These are phyloP conservation scores for Hericium alpestre DNA, from an alignment of 768 basidiomycete species.

Conservation along the genomic window DNA sequence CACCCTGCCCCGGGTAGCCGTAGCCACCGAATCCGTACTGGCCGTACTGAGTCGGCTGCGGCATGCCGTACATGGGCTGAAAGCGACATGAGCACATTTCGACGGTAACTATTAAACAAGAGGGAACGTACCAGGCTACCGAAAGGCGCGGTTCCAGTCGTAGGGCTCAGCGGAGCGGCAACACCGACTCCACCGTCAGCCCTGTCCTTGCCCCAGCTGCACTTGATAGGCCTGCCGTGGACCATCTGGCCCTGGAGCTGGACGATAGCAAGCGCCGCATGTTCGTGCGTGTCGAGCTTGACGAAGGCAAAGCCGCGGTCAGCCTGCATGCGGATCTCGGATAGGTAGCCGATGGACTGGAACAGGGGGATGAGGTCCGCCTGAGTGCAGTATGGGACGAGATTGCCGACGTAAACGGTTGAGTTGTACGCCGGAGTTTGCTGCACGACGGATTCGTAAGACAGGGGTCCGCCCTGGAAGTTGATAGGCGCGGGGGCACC, in stretches of 20 bases:
- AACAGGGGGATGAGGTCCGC: conserved; percentile 96
- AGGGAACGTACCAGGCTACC: conserved; percentile 59
- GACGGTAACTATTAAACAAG: neutral
- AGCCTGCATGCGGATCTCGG: conserved; percentile 98
- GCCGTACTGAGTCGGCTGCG: conserved; percentile 69
- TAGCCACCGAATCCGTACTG: conserved; percentile 73
- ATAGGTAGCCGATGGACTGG: conserved; percentile 97
- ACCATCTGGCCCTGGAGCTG: conserved; percentile 96
- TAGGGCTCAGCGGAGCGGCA: conserved; percentile 46
- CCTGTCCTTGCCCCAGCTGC: conserved; percentile 97
- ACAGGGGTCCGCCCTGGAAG: conserved; percentile 80
- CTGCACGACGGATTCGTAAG: conserved; percentile 85
- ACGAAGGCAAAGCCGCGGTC: conserved; percentile 99
- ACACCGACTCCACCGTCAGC: conserved; percentile 57
- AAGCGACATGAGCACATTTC: conserved; percentile 2
- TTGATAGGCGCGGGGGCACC: conserved; percentile 83
- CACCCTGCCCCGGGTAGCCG: conserved; percentile 1
- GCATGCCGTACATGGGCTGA: conserved; percentile 86
- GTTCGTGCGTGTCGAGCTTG: conserved; percentile 96
- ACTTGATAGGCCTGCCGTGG: conserved; percentile 94
- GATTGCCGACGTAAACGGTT: conserved; percentile 97
- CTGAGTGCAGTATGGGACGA: conserved; percentile 94
- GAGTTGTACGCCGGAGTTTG: conserved; percentile 92
- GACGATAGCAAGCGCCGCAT: conserved; percentile 96
- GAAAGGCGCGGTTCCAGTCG: conserved; percentile 52